phyloP scores from a whole-genome alignment of 2,329 filamentous ascomycete species.

The Cordyceps tenuipes region DNA sequence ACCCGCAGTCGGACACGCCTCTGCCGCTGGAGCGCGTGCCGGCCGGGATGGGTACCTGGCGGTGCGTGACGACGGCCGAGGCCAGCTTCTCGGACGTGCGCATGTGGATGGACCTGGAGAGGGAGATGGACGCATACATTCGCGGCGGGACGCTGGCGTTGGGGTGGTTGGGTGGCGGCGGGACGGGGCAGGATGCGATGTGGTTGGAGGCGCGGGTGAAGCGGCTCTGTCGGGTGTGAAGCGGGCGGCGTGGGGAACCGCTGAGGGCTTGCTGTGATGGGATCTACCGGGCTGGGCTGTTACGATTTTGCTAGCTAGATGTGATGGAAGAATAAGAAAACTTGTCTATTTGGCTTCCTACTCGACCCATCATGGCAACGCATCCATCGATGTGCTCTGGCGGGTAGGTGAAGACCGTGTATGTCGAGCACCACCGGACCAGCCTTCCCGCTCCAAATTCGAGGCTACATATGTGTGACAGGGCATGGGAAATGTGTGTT shows the following conservation, averaged over 20 bases:
- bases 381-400: background rate
- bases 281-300: background rate
- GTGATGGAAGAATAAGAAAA: too few relatives aligned
- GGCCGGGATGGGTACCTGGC: background rate
- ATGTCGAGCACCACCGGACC: too few relatives aligned
- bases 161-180: background rate
- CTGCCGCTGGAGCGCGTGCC: background rate
- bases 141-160: background rate
- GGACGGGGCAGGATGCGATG: background rate
- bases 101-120: background rate
- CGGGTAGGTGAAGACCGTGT: too few relatives aligned
- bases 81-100: background rate
- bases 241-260: background rate
- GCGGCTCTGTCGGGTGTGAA: background rate
- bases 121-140: background rate
- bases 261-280: background rate
- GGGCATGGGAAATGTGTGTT: too few relatives aligned
- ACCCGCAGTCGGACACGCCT: background rate
- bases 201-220: background rate
- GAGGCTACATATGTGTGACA: too few relatives aligned
- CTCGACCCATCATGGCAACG: too few relatives aligned
- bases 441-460: too few relatives aligned
- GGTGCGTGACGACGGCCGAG: background rate
- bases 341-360: too few relatives aligned
- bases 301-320: background rate